Evolutionary conservation across 169 alveolate species (phyloP), one percentile per base, ranked within the genome.

Genomic region (Plasmodium chabaudi): DNA sequence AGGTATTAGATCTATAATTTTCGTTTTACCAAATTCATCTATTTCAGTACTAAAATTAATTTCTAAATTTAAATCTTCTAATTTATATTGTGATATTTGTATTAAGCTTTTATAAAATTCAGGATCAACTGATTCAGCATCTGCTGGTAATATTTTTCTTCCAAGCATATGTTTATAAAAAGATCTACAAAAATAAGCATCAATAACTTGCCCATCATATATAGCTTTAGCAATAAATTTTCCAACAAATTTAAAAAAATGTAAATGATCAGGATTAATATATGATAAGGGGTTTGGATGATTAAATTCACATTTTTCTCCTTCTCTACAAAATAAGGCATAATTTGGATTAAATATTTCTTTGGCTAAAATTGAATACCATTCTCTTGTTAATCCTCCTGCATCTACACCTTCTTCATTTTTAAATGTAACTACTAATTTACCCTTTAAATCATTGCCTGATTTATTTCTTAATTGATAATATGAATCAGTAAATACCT

Each of bases 341-440:
- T 98, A 98, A 94, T 97, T 97, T 27, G 99, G 99, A 87, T 99
- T 98, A 92, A 99, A 98, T 96, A 99, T 98, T 93, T 98, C 99
- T 89, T 97, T 96, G 39, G 99, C 98, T 69, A 99, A 92, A 25
- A 97, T 95, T 34, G 96, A 96, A 75, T 97, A 97, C 99, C 99
- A 99, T 92, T 99, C 99, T 88, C 99, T 93, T 42, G 99, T 98
- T 5, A 99, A 96, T 10, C 99, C 99, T 5, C 99, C 99, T 13
- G 99, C 99, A 92, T 99, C 99, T 69, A 98, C 94, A 25, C 99
- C 99, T 88, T 98, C 99, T 91, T 99, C 99, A 47, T 98, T 99
- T 61, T 95, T 95, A 88, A 98, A 99, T 27, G 95, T 91, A 23
- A 99, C 98, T 53, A 94, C 92, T 55, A 98, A 89, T 90, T 97